These are phyloP conservation scores for Nevesoporus exiguus DNA, from an alignment of 768 basidiomycete species.

Conservation along the genomic window DNA sequence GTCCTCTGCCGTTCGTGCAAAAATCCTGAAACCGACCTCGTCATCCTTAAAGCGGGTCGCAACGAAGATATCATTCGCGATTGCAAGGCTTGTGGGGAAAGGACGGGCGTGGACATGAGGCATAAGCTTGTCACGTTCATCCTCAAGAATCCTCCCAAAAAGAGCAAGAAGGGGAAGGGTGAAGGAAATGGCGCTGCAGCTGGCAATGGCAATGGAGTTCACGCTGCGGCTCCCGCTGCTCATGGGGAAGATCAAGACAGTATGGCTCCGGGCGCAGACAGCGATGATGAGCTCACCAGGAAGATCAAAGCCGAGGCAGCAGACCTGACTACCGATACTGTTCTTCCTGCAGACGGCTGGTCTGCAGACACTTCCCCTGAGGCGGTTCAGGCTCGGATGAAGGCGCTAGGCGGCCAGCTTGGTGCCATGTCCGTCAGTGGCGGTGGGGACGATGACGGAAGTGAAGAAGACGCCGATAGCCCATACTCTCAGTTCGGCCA, in stretches of 20 bases:
- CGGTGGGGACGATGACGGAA: conserved; percentile 76
- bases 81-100: conserved; percentile 97
- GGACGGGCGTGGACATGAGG: conserved; percentile 90
- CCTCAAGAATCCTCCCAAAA: conserved; percentile 94
- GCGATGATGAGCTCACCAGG: conserved; percentile 84
- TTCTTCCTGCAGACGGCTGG: conserved; percentile 76
- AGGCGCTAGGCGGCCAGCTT: conserved; percentile 59
- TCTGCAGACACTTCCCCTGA: conserved; percentile 88
- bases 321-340: conserved; percentile 60
- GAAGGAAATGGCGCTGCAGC: conserved; percentile 54
- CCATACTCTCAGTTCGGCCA: conserved; percentile 80
- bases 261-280: conserved; percentile 55
- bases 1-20: conserved; percentile 97
- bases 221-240: conserved; percentile 36
- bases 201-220: conserved; percentile 46
- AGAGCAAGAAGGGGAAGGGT: conserved; percentile 49
- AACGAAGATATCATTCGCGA: conserved; percentile 88
- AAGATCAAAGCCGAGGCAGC: conserved; percentile 91
- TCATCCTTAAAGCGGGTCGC: conserved; percentile 80
- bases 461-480: conserved; percentile 82
- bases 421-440: conserved; percentile 46
- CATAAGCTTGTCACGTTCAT: conserved; percentile 97
- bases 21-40: conserved; percentile 96
- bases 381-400: conserved; percentile 80
- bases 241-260: conserved; percentile 42